Percentiles rank a stretch among this genome's conserved stretches.
Evolutionary conservation across 768 basidiomycete species (phyloP).

Genomic region (Lactifluus piperatus): DNA sequence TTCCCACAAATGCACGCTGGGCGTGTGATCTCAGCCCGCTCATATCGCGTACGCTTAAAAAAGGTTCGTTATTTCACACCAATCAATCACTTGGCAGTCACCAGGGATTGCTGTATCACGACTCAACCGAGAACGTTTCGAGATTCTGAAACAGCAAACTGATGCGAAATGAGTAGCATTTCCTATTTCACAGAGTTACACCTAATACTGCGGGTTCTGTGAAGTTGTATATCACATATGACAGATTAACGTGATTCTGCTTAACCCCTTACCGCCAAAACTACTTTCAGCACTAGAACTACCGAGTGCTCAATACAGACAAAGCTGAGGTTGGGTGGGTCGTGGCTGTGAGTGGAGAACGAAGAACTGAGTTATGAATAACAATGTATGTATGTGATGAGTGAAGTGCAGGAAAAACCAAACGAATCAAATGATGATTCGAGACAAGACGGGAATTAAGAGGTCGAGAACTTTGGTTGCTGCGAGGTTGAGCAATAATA

Average conservation of each 20-base stretch:
- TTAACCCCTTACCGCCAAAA: background rate
- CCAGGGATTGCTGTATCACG: no score
- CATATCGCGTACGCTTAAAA: background rate
- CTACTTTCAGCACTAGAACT: background rate
- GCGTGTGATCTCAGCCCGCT: background rate
- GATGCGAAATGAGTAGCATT: background rate
- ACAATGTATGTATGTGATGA: conserved; percentile 13
- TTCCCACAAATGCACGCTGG: background rate
- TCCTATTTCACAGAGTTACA: background rate
- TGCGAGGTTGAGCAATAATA: background rate
- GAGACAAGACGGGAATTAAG: background rate
- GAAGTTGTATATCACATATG: conserved; percentile 6
- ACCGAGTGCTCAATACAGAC: background rate
- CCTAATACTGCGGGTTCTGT: background rate
- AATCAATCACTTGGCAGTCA: background rate
- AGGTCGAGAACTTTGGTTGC: background rate
- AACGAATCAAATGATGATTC: background rate
- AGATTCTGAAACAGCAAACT: background rate
- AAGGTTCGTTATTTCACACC: background rate
- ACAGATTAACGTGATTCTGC: background rate
- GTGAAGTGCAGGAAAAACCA: conserved; percentile 11
- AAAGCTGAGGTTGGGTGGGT: conserved; percentile 6
- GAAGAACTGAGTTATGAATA: conserved; percentile 11
- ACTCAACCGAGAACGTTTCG: background rate
- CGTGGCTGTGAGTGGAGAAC: conserved; percentile 4